Evolutionary conservation across 352 stramenopile species (phyloP).

Genomic region (Phytophthora quininea): DNA sequence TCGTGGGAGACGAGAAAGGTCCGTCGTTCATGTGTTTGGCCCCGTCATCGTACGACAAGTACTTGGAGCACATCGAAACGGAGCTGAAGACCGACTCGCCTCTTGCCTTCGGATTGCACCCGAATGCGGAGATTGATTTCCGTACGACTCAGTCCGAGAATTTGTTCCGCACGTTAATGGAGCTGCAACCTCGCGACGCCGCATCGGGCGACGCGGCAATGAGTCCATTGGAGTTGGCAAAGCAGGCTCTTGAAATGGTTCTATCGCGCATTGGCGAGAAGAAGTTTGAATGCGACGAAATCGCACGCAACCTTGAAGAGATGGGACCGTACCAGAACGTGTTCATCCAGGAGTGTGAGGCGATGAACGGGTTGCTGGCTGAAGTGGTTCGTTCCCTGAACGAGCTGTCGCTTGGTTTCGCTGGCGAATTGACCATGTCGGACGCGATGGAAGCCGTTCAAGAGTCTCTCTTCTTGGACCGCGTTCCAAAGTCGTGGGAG

Average conservation of each 20-base stretch:
- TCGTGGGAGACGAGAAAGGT: slow-evolving; percentile 96
- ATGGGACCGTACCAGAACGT: slow-evolving; percentile 96
- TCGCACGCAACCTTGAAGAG: slow-evolving; percentile 94
- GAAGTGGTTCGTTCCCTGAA: slow-evolving; percentile 97
- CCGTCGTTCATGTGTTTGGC: slow-evolving; percentile 94
- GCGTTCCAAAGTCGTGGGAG: slow-evolving; percentile 94
- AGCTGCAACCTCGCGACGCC: slow-evolving; percentile 94
- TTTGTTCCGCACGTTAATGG: slow-evolving; percentile 96
- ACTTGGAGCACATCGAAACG: slow-evolving; percentile 97
- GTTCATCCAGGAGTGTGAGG: slow-evolving; percentile 98
- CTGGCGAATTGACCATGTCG: slow-evolving; percentile 97
- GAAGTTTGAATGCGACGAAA: slow-evolving; percentile 97
- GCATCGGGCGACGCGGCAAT: slow-evolving; percentile 86
- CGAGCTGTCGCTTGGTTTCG: slow-evolving; percentile 96
- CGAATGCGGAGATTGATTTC: slow-evolving; percentile 99
- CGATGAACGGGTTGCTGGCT: slow-evolving; percentile 95
- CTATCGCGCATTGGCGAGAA: slow-evolving; percentile 96
- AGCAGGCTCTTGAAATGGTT: slow-evolving; percentile 91
- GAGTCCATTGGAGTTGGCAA: slow-evolving; percentile 93
- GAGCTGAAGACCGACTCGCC: slow-evolving; percentile 96
- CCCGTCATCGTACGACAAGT: slow-evolving; percentile 98
- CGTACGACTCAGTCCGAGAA: slow-evolving; percentile 96
- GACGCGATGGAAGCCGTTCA: slow-evolving; percentile 97
- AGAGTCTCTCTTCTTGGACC: slow-evolving; percentile 93
- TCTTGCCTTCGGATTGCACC: slow-evolving; percentile 97